Evolutionary conservation across 345 rosid species (phyloP).

Genomic region (Diplotaxis tenuifolia): DNA sequence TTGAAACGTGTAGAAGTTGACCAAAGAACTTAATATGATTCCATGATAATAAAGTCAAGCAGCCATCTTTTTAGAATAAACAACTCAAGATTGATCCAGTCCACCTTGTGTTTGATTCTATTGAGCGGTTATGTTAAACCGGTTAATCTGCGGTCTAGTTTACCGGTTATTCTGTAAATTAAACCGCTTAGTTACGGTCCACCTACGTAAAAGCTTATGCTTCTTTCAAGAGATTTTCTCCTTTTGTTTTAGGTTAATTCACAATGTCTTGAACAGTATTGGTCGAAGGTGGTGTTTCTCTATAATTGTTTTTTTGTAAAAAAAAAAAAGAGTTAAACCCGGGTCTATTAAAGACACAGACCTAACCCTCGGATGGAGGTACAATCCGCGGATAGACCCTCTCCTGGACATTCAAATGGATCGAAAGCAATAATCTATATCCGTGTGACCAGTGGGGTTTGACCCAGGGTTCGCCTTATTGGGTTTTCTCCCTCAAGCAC

Average conservation of each 20-base stretch:
- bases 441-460: no score
- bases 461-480: no score
- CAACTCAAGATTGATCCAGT: not conserved
- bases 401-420: no score
- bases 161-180: no score
- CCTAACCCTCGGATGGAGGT: no score
- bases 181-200: not conserved
- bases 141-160: not conserved
- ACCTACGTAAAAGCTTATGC: not conserved
- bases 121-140: not conserved
- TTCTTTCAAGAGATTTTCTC: not conserved
- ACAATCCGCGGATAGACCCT: no score
- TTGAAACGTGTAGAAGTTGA: not conserved
- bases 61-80: not conserved
- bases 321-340: no score
- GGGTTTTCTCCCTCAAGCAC: no score
- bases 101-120: not conserved
- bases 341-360: no score
- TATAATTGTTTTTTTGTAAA: no score
- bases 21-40: constrained; percentile 2
- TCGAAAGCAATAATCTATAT: no score
- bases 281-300: not conserved
- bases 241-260: not conserved
- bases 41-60: not conserved
- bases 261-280: not conserved